Conservation (phyloP, 495 filamentous ascomycete genomes). For the Aspergillus cavernicola region DNA sequence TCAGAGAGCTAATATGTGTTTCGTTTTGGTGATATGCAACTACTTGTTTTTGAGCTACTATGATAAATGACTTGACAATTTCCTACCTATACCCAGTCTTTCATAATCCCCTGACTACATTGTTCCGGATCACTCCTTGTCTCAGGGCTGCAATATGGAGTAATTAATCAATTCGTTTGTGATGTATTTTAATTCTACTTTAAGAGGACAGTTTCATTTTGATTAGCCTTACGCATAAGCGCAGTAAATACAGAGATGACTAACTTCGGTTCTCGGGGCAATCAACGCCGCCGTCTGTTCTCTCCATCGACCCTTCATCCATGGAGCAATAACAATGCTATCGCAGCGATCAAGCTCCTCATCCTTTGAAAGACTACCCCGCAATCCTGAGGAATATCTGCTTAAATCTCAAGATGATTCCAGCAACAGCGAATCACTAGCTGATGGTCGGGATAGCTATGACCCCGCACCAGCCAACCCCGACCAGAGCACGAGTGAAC, state of each 20-base stretch:
- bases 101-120: too few relatives aligned
- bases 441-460: conserved; percentile 13
- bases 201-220: too few relatives aligned
- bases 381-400: conserved; percentile 13
- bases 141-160: too few relatives aligned
- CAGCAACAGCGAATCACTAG: conserved; percentile 14
- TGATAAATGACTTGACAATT: too few relatives aligned
- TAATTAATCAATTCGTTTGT: too few relatives aligned
- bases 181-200: too few relatives aligned
- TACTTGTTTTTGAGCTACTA: too few relatives aligned
- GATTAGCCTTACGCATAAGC: too few relatives aligned
- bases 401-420: conserved; percentile 15
- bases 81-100: too few relatives aligned
- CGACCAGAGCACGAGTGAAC: conserved; percentile 18
- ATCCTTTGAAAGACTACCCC: conserved; percentile 19
- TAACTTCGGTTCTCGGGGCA: conserved; percentile 3
- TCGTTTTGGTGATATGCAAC: too few relatives aligned
- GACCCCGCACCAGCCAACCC: conserved; percentile 16
- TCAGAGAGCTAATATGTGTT: too few relatives aligned
- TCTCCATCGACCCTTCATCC: neutral
- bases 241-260: conserved; percentile 1
- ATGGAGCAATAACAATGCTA: conserved; percentile 15
- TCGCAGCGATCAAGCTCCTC: conserved; percentile 14
- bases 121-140: too few relatives aligned
- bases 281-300: neutral